Evolutionary conservation across 768 basidiomycete species (phyloP).

Genomic region (Scleroderma citrinum): DNA sequence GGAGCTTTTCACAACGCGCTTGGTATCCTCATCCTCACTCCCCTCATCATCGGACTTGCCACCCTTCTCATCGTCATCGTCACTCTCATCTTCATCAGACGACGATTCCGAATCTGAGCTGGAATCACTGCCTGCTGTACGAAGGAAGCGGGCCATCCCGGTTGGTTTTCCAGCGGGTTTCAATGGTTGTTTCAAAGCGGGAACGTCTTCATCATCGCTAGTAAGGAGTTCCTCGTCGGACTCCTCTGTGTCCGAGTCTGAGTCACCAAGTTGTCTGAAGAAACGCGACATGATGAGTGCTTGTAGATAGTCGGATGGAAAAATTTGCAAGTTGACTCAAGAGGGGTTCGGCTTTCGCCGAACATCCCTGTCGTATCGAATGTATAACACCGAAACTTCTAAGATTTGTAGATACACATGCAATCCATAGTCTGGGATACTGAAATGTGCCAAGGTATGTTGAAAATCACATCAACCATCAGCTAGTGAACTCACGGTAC

Average conservation of each 20-base stretch:
- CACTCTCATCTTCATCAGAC: slow-evolving; percentile 50
- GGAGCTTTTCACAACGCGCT: slow-evolving; percentile 71
- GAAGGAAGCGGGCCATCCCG: slow-evolving; percentile 73
- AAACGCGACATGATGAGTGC: slow-evolving; percentile 71
- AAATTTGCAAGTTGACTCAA: not conserved
- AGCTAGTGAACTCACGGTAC: too few relatives aligned
- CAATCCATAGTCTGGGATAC: too few relatives aligned
- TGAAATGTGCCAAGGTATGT: too few relatives aligned
- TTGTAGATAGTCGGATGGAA: not conserved
- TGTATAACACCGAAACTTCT: too few relatives aligned
- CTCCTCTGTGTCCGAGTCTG: slow-evolving; percentile 66
- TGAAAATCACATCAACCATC: too few relatives aligned
- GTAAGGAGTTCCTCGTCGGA: slow-evolving; percentile 73
- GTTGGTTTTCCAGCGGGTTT: slow-evolving; percentile 29
- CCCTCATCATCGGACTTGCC: slow-evolving; percentile 32
- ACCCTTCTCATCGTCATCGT: slow-evolving; percentile 13
- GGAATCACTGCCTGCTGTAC: slow-evolving; percentile 54
- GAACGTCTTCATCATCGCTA: slow-evolving; percentile 61
- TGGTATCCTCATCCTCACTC: slow-evolving; percentile 64
- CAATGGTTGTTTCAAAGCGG: slow-evolving; percentile 41
- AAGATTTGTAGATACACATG: too few relatives aligned
- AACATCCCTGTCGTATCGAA: too few relatives aligned
- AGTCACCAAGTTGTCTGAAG: slow-evolving; percentile 81
- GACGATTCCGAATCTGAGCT: slow-evolving; percentile 50
- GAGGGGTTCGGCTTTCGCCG: too few relatives aligned